Conservation (phyloP, 768 basidiomycete genomes). For the Kwoniella newhampshirensis region DNA sequence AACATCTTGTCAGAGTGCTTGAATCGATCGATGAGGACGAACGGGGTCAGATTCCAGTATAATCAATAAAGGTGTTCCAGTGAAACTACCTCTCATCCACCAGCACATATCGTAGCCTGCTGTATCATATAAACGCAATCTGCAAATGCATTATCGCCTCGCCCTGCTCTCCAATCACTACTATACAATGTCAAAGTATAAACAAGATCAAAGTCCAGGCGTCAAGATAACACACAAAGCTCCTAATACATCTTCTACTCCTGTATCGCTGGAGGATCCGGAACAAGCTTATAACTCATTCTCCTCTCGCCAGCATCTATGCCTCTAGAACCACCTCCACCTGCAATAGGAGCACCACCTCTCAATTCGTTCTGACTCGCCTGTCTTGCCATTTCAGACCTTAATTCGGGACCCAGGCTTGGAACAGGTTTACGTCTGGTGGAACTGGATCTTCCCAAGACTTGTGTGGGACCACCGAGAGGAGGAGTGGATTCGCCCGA, state of each 20-base stretch:
- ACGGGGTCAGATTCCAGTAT: background rate
- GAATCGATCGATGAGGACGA: conserved; percentile 35
- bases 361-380: conserved; percentile 13
- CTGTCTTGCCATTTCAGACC: conserved; percentile 24
- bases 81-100: too few relatives aligned
- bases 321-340: background rate
- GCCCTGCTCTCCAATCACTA: too few relatives aligned
- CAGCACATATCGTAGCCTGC: too few relatives aligned
- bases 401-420: conserved; percentile 32
- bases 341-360: background rate
- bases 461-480: conserved; percentile 1
- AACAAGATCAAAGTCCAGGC: background rate
- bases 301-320: conserved; percentile 5
- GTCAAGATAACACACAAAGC: background rate
- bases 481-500: conserved; percentile 1
- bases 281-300: conserved; percentile 30
- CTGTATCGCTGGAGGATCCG: conserved; percentile 26
- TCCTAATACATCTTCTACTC: background rate
- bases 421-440: conserved; percentile 41
- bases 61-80: too few relatives aligned
- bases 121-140: too few relatives aligned
- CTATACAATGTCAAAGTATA: background rate
- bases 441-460: conserved; percentile 4
- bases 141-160: too few relatives aligned
- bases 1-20: conserved; percentile 38